A percentile compares a stretch with the other conserved stretches of the same genome.
These are phyloP conservation scores for Gossypium bickii DNA, from an alignment of 345 rosid genomes.

Conservation along the genomic window DNA sequence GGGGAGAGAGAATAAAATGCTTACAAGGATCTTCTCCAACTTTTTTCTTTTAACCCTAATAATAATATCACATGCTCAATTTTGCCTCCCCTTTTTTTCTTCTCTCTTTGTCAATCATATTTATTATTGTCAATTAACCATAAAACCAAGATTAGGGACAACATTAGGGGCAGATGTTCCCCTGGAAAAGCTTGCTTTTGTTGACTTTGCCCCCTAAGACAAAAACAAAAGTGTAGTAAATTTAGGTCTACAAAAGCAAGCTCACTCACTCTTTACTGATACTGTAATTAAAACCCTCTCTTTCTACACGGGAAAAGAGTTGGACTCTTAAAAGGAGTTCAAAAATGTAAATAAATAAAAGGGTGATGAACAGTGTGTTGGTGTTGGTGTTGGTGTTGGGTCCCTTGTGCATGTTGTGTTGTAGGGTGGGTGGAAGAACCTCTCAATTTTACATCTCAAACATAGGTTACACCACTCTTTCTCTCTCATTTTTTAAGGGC, in stretches of 20 bases:
- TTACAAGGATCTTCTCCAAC: too few relatives aligned
- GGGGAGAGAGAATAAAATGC: too few relatives aligned
- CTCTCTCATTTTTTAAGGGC: too few relatives aligned
- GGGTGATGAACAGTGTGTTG: background rate
- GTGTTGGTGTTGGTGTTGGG: conserved; percentile 10
- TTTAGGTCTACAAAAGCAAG: background rate
- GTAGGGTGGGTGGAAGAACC: background rate
- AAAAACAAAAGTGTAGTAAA: conserved; percentile 16
- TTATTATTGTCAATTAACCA: too few relatives aligned
- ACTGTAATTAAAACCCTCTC: conserved; percentile 15
- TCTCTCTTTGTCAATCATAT: too few relatives aligned
- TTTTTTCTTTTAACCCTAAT: too few relatives aligned
- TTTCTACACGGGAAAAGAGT: conserved; percentile 10
- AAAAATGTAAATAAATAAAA: background rate
- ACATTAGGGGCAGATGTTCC: background rate
- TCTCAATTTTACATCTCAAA: too few relatives aligned
- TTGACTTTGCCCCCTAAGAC: conserved; percentile 24
- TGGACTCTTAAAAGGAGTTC: conserved; percentile 22
- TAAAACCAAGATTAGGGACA: background rate
- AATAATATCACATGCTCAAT: too few relatives aligned
- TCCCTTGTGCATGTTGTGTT: conserved; percentile 21
- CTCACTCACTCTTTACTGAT: conserved; percentile 13
- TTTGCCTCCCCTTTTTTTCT: too few relatives aligned
- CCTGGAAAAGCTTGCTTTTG: conserved; percentile 11
- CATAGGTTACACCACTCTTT: too few relatives aligned